A percentile compares a stretch with the other conserved stretches of the same genome.
Conservation (phyloP, 495 filamentous ascomycete genomes). For the Halenospora varia region DNA sequence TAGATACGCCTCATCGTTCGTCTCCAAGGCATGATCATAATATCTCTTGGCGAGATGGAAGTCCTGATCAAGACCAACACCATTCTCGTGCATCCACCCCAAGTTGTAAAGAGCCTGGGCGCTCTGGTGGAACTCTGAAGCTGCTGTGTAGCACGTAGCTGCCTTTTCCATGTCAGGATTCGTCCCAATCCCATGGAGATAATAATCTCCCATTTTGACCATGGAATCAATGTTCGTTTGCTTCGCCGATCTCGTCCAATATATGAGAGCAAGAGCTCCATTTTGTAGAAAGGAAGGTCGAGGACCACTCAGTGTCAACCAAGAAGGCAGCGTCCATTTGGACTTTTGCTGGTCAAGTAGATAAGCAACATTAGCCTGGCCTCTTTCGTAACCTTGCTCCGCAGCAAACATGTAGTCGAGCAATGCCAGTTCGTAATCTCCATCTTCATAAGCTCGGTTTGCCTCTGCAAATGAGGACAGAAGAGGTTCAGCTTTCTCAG, state of each 20-base stretch:
- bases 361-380: slow-evolving; percentile 91
- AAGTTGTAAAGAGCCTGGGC: slow-evolving; percentile 96
- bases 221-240: slow-evolving; percentile 91
- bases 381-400: slow-evolving; percentile 92
- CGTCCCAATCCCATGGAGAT: slow-evolving; percentile 75
- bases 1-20: slow-evolving; percentile 90
- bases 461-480: slow-evolving; percentile 84
- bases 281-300: slow-evolving; percentile 59
- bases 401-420: slow-evolving; percentile 87
- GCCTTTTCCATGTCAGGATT: slow-evolving; percentile 78
- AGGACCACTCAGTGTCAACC: slow-evolving; percentile 32
- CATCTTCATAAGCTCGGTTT: slow-evolving; percentile 75
- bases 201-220: slow-evolving; percentile 99
- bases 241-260: slow-evolving; percentile 94
- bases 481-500: slow-evolving; percentile 81
- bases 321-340: slow-evolving; percentile 47
- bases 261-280: slow-evolving; percentile 76
- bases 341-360: slow-evolving; percentile 80
- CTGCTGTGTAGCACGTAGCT: slow-evolving; percentile 85
- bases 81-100: slow-evolving; percentile 99
- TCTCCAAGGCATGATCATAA: slow-evolving; percentile 88
- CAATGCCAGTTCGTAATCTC: slow-evolving; percentile 82
- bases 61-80: slow-evolving; percentile 87
- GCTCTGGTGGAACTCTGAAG: slow-evolving; percentile 84
- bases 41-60: slow-evolving; percentile 96